A percentile compares a stretch with the other conserved stretches of the same genome.
Conservation (phyloP, 1,284 basidiomycete species). For the Omphalotus olearius region DNA sequence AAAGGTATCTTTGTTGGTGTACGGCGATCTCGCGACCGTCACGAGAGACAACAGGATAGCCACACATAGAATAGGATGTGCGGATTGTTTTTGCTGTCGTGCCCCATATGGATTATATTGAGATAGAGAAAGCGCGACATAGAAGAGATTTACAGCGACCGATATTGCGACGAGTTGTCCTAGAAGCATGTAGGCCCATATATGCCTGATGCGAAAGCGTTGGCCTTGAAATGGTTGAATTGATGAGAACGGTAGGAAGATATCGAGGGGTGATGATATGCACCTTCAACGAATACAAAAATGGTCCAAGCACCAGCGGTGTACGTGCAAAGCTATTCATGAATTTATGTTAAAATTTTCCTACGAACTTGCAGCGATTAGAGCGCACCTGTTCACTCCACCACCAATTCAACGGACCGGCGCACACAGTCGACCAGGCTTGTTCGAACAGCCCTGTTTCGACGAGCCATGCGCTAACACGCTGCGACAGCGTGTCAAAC, state of each 20-base stretch:
- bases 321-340: slow-evolving; percentile 43
- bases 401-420: slow-evolving; percentile 58
- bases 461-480: slow-evolving; percentile 55
- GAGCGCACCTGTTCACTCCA: slow-evolving; percentile 60
- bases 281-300: slow-evolving; percentile 56
- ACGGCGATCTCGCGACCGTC: slow-evolving; percentile 47
- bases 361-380: not conserved
- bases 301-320: slow-evolving; percentile 63
- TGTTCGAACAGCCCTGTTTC: slow-evolving; percentile 64
- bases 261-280: slow-evolving; percentile 13
- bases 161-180: slow-evolving; percentile 75
- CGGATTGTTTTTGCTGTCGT: slow-evolving; percentile 8
- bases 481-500: slow-evolving; percentile 21
- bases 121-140: slow-evolving; percentile 48
- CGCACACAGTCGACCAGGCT: slow-evolving; percentile 36
- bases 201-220: slow-evolving; percentile 43
- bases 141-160: slow-evolving; percentile 66
- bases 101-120: slow-evolving; percentile 14
- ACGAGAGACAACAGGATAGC: slow-evolving; percentile 45
- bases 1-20: slow-evolving; percentile 46
- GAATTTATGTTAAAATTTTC: too few relatives aligned
- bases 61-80: slow-evolving; percentile 33
- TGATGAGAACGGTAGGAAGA: not conserved
- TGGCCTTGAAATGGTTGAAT: slow-evolving; percentile 29
- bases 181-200: slow-evolving; percentile 72